Base-by-base conservation (phyloP, 1,139 yeast species). In the Geotrichum klebahnii region DNA sequence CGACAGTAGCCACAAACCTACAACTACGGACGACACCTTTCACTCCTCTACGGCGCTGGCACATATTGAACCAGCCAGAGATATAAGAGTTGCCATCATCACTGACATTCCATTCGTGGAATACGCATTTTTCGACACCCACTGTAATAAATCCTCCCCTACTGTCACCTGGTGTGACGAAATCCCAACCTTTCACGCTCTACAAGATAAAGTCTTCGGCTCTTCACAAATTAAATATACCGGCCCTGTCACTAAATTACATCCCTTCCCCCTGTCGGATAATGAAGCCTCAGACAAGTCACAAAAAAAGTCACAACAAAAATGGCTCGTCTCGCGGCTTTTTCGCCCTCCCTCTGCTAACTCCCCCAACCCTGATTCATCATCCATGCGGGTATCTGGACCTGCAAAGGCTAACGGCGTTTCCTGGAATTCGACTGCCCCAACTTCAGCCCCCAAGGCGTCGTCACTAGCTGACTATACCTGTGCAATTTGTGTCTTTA, bases 1-100 rank as follows among this genome's bases (percentile, higher is more conserved):
- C 29, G 9, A 26, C 29, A 26, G 10, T 26, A 26, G 14, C 48
- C 17, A 49, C 47, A 9, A 32, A 22, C 28, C 33, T 33, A 14
- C 16, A 19, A 19, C 33, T 20, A n/a, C n/a, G n/a, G n/a, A n/a
- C n/a, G n/a, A n/a, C n/a, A n/a, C n/a, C n/a, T n/a, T n/a, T n/a
- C n/a, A n/a, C n/a, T n/a, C n/a, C n/a, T n/a, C n/a, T n/a, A 22
- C 36, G 1, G 9, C 40, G 6, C 22, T 28, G 5, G 34, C 46
- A 4, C 16, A 26, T 8, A 3, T 33, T 9, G 60, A 57, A 33
- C 50, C 52, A 16, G 44, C 42, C 19, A 53, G 52, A 22, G 64
- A 62, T 48, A 52, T 62, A n/a, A 57, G 65, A 20, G 59, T 61
- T 12, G 59, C 57, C 38, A 54, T 59, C 20, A 42, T 62, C 6